Evolutionary conservation across 2,329 filamentous ascomycete species (phyloP).

Genomic region (Pseudocercospora eumusae): DNA sequence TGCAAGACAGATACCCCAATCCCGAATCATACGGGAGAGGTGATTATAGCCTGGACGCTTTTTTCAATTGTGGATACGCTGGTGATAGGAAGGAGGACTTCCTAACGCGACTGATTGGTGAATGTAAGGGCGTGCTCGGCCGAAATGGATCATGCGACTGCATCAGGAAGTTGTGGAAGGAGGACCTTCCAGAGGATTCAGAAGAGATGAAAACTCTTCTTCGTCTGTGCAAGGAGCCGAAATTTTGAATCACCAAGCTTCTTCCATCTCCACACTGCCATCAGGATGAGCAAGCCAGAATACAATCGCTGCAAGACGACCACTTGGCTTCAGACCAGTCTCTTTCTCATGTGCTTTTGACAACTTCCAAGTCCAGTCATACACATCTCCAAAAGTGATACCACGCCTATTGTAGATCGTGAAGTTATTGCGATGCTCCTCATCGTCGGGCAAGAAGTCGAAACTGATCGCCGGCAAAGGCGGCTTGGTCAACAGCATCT

Average conservation of each 20-base stretch:
- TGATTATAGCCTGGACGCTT: no score
- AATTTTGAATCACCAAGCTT: not conserved
- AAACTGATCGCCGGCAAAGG: slow-evolving; percentile 15
- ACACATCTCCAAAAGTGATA: slow-evolving; percentile 19
- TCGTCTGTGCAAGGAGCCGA: not conserved
- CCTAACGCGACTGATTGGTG: no score
- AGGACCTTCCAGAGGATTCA: not conserved
- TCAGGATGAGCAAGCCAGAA: slow-evolving; percentile 11
- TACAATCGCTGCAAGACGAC: slow-evolving; percentile 8
- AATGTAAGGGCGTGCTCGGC: no score
- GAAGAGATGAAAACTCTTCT: not conserved
- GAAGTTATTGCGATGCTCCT: slow-evolving; percentile 9
- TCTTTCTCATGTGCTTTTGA: slow-evolving; percentile 3
- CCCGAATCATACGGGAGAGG: no score
- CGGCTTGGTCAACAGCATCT: slow-evolving; percentile 18
- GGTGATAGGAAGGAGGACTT: no score
- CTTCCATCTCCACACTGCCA: not conserved
- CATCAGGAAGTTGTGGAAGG: not conserved
- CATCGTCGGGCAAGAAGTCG: slow-evolving; percentile 14
- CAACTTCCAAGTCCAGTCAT: slow-evolving; percentile 23
- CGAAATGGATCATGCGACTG: not conserved
- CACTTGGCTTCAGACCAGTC: not conserved
- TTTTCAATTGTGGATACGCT: no score
- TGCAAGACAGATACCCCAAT: no score
- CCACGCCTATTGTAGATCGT: slow-evolving; percentile 16